A percentile compares a stretch with the other conserved stretches of the same genome.
Conservation (phyloP, 345 rosid species). For the Aquilaria yunnanensis region DNA sequence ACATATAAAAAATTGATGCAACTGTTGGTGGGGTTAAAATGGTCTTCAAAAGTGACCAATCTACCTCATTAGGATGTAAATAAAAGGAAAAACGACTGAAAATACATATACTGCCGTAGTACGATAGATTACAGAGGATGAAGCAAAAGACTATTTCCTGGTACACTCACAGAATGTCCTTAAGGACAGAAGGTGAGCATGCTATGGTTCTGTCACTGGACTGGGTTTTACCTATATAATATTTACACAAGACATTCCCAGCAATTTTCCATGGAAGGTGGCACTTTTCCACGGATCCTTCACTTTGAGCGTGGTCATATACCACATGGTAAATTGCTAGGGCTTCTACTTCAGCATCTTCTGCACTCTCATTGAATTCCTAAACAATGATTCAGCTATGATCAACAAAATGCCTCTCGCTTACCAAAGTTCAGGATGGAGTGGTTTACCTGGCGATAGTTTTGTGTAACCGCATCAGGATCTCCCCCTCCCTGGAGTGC, state of each 20-base stretch:
- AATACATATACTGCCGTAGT: too few relatives aligned
- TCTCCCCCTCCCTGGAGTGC: constrained; percentile 19
- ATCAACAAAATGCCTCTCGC: background rate
- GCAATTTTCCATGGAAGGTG: constrained; percentile 74
- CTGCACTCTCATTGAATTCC: constrained; percentile 46
- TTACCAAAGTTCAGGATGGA: background rate
- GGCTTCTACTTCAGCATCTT: constrained; percentile 46
- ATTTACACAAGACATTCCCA: constrained; percentile 47
- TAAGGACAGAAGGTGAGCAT: constrained; percentile 31
- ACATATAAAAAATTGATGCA: too few relatives aligned
- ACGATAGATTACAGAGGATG: too few relatives aligned
- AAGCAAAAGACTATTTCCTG: too few relatives aligned
- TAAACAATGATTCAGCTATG: constrained; percentile 6
- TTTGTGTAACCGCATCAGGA: constrained; percentile 25
- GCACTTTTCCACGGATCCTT: constrained; percentile 10
- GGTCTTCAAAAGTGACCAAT: too few relatives aligned
- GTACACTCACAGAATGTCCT: constrained; percentile 11
- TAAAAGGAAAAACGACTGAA: too few relatives aligned
- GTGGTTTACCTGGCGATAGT: constrained; percentile 51
- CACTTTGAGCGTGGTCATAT: constrained; percentile 33
- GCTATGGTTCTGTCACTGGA: constrained; percentile 16
- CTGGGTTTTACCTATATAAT: constrained; percentile 17
- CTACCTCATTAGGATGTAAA: too few relatives aligned
- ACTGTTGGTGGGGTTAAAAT: too few relatives aligned
- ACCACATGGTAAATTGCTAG: constrained; percentile 42